phyloP scores from a whole-genome alignment of 2,329 filamentous ascomycete genomes.

The Geosmithia morbida region DNA sequence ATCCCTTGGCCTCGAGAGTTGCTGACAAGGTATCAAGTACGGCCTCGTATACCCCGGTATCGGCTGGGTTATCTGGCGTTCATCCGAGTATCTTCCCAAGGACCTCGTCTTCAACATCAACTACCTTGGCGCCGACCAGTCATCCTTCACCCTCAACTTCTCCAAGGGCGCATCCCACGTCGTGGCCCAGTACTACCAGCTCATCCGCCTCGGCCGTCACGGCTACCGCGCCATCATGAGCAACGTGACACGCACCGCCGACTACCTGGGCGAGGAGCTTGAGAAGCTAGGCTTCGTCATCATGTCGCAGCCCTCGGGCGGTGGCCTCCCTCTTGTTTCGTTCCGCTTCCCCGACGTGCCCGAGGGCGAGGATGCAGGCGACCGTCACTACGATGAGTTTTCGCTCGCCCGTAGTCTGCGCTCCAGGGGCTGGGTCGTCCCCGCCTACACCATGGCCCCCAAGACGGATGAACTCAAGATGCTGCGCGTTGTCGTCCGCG shows the following conservation, averaged over 20 bases:
- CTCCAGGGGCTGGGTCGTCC: conserved; percentile 81
- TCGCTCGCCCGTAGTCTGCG: conserved; percentile 73
- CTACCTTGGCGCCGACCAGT: conserved; percentile 90
- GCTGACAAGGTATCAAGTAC: too few species aligned
- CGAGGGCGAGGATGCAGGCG: conserved; percentile 18
- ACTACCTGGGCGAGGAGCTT: conserved; percentile 68
- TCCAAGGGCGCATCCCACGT: conserved; percentile 90
- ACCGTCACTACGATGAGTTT: conserved; percentile 55
- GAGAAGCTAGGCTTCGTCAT: conserved; percentile 69
- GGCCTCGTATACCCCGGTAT: conserved; percentile 74
- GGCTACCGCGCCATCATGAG: conserved; percentile 90
- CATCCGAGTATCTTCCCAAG: conserved; percentile 68
- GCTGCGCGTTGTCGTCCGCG: conserved; percentile 81
- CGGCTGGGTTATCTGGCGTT: conserved; percentile 86
- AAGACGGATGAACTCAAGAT: conserved; percentile 75
- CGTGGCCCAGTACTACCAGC: conserved; percentile 94
- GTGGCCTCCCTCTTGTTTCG: conserved; percentile 77
- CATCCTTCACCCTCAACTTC: conserved; percentile 95
- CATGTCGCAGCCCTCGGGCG: conserved; percentile 66
- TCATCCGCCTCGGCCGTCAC: conserved; percentile 85
- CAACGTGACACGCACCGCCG: conserved; percentile 79
- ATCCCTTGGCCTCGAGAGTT: too few species aligned
- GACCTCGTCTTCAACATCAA: conserved; percentile 99
- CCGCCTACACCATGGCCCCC: conserved; percentile 94
- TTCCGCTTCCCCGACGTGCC: conserved; percentile 57